Conservation (phyloP, 306 rosid species). For the Rosa multiflora region DNA sequence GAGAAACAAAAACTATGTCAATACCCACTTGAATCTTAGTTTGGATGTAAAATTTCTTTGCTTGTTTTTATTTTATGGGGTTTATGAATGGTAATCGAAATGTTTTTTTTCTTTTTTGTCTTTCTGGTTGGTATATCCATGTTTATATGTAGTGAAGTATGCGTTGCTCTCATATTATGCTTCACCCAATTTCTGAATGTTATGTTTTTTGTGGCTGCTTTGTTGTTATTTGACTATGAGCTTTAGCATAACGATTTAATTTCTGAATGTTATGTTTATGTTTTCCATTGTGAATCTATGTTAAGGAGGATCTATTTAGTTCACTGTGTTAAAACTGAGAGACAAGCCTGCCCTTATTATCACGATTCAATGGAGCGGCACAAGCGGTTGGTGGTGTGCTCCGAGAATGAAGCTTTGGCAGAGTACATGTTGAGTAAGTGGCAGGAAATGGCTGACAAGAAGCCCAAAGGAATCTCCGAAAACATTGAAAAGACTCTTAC, state of each 20-base stretch:
- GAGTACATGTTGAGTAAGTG: slow-evolving; percentile 60
- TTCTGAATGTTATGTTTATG: no score
- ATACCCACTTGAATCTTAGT: background rate
- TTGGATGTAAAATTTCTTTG: background rate
- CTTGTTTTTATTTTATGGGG: background rate
- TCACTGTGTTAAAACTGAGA: background rate
- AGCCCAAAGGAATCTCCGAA: slow-evolving; percentile 67
- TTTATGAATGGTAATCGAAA: background rate
- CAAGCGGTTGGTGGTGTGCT: slow-evolving; percentile 43
- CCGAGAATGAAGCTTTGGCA: slow-evolving; percentile 61
- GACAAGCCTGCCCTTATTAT: background rate
- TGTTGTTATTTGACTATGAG: background rate
- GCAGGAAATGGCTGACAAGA: slow-evolving; percentile 61
- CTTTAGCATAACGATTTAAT: background rate
- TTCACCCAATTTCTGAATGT: background rate
- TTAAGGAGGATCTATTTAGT: background rate
- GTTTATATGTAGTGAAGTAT: background rate
- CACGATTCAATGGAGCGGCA: slow-evolving; percentile 45
- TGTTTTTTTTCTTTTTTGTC: background rate
- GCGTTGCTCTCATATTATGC: background rate
- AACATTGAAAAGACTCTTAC: slow-evolving; percentile 66
- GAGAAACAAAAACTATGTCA: background rate
- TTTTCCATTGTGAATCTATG: background rate
- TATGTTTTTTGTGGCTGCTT: background rate
- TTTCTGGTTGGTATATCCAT: background rate